Conservation (phyloP, 768 basidiomycete species). For the Boletus rex-veris region DNA sequence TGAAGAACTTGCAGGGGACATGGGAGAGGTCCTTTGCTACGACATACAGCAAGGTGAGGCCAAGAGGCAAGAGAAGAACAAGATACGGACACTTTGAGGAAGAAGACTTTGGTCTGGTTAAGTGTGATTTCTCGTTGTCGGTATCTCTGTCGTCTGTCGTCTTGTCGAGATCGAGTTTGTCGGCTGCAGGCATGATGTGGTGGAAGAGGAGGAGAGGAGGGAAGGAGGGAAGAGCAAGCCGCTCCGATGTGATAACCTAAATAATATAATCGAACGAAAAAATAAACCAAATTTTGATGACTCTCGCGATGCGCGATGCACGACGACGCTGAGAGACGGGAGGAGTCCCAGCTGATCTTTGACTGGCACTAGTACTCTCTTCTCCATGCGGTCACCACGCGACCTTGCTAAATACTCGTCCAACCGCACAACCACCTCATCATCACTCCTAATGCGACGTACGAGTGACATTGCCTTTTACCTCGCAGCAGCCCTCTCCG, state of each 20-base stretch:
- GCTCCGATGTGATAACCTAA: no score
- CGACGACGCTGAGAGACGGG: no score
- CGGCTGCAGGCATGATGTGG: slow-evolving; percentile 19
- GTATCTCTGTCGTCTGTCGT: slow-evolving; percentile 19
- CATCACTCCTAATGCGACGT: no score
- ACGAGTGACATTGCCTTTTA: neutral
- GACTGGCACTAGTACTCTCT: no score
- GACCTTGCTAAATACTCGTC: neutral
- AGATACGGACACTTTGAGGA: slow-evolving; percentile 32
- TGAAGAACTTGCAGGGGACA: slow-evolving; percentile 98
- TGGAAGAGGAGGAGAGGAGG: neutral
- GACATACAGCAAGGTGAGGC: neutral
- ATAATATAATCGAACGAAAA: no score
- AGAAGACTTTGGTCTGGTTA: slow-evolving; percentile 25
- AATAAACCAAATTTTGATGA: no score
- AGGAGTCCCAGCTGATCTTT: no score
- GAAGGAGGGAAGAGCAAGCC: neutral
- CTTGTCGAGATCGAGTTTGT: slow-evolving; percentile 13
- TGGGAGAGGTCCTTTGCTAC: slow-evolving; percentile 89
- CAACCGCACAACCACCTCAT: no score
- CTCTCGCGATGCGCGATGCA: no score
- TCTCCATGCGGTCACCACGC: neutral
- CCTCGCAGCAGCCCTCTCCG: slow-evolving; percentile 12
- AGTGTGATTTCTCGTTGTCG: slow-evolving; percentile 17
- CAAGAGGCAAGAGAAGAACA: neutral